Conservation (phyloP, 371 early-diverging fungal species). For the Mucor piriformis region DNA sequence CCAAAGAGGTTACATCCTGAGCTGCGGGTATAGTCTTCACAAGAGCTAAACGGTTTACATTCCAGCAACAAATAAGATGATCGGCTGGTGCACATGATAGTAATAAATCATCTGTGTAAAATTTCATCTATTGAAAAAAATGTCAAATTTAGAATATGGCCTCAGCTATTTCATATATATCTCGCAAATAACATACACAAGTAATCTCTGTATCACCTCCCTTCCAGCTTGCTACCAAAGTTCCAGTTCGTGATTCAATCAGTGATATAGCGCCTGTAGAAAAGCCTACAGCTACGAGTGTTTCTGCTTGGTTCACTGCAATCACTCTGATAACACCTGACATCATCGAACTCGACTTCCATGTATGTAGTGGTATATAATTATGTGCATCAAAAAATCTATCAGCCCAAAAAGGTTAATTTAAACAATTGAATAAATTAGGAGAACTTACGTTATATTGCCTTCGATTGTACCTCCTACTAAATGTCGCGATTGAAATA, state of each 20-base stretch:
- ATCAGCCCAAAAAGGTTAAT: neutral
- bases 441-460: slow-evolving; percentile 34
- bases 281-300: slow-evolving; percentile 61
- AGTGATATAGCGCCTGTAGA: slow-evolving; percentile 63
- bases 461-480: slow-evolving; percentile 60
- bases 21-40: slow-evolving; percentile 63
- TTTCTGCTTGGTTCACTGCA: slow-evolving; percentile 58
- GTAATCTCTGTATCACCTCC: slow-evolving; percentile 68
- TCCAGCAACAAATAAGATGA: slow-evolving; percentile 67
- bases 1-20: slow-evolving; percentile 17
- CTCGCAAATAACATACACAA: slow-evolving; percentile 40
- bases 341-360: slow-evolving; percentile 48
- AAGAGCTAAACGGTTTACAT: slow-evolving; percentile 54
- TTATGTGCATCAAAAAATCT: slow-evolving; percentile 54
- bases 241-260: slow-evolving; percentile 65
- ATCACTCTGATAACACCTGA: slow-evolving; percentile 43
- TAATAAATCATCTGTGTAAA: slow-evolving; percentile 62
- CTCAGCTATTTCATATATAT: neutral
- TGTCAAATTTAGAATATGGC: neutral
- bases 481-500: slow-evolving; percentile 57
- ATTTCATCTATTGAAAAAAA: slow-evolving; percentile 53
- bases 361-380: slow-evolving; percentile 41
- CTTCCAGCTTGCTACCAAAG: slow-evolving; percentile 64
- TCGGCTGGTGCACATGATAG: slow-evolving; percentile 69
- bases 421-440: no score